Evolutionary conservation across 768 basidiomycete genomes (phyloP).

Genomic region (Epithele typhae): DNA sequence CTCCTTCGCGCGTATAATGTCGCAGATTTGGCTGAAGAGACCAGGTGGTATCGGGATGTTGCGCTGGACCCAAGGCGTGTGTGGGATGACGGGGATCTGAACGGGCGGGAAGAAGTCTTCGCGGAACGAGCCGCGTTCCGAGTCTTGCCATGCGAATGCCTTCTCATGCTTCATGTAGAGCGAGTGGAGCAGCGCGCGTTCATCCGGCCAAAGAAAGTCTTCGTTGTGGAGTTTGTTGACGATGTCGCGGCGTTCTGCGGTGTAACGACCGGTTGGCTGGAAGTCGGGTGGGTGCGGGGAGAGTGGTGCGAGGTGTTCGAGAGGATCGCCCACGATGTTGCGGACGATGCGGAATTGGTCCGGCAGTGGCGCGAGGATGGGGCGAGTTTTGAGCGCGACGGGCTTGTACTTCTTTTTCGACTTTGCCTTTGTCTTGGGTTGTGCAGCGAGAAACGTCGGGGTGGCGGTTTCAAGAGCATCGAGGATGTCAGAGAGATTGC

Average conservation of each 20-base stretch:
- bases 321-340: constrained; percentile 13
- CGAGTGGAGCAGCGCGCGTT: constrained; percentile 29
- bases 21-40: constrained; percentile 25
- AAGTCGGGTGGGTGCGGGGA: constrained; percentile 8
- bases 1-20: constrained; percentile 33
- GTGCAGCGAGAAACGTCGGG: too few relatives aligned
- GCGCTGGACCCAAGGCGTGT: constrained; percentile 24
- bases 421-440: neutral
- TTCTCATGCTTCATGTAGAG: constrained; percentile 20
- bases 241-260: constrained; percentile 8
- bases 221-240: constrained; percentile 8
- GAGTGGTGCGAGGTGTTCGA: constrained; percentile 10
- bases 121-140: constrained; percentile 30
- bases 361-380: constrained; percentile 15
- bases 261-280: constrained; percentile 9
- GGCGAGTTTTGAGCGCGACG: constrained; percentile 15
- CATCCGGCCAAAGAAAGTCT: constrained; percentile 31
- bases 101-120: constrained; percentile 24
- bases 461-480: neutral
- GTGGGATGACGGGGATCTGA: constrained; percentile 31
- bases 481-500: neutral
- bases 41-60: constrained; percentile 25
- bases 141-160: constrained; percentile 37
- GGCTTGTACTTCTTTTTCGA: constrained; percentile 20
- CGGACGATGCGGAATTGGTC: constrained; percentile 17